phyloP scores from a whole-genome alignment of 169 alveolate genomes.

The Eimeria praecox region DNA sequence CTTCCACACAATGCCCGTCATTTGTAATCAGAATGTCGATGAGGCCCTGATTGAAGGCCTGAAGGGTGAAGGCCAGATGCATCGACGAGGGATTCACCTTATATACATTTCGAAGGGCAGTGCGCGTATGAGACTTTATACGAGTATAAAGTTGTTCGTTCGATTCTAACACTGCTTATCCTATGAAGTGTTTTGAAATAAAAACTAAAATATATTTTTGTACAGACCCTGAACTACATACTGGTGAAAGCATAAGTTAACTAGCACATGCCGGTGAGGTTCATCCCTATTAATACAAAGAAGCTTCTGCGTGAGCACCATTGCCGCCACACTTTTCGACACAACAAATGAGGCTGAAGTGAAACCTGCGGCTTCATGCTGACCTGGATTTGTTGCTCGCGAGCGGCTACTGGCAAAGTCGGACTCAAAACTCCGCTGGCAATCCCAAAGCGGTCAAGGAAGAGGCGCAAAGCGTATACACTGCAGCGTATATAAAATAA shows the following conservation, averaged over 20 bases:
- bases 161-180: neutral
- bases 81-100: neutral
- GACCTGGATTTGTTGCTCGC: constrained; percentile 81
- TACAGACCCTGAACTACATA: no score
- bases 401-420: constrained; percentile 79
- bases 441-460: constrained; percentile 83
- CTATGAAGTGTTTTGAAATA: no score
- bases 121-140: neutral
- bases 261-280: no score
- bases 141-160: no score
- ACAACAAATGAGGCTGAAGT: neutral
- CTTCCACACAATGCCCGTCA: constrained; percentile 72
- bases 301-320: neutral
- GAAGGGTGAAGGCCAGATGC: neutral
- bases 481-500: constrained; percentile 1
- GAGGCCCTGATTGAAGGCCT: constrained; percentile 81
- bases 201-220: no score
- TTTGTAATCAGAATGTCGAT: constrained; percentile 76
- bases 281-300: neutral
- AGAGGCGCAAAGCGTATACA: constrained; percentile 80
- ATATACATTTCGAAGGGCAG: neutral
- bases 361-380: neutral
- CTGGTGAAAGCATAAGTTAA: no score
- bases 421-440: constrained; percentile 83
- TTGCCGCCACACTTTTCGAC: neutral